A percentile compares a stretch with the other conserved stretches of the same genome.
These are phyloP conservation scores for Cystobasidium ongulense DNA, from an alignment of 768 basidiomycete species.

Conservation along the genomic window DNA sequence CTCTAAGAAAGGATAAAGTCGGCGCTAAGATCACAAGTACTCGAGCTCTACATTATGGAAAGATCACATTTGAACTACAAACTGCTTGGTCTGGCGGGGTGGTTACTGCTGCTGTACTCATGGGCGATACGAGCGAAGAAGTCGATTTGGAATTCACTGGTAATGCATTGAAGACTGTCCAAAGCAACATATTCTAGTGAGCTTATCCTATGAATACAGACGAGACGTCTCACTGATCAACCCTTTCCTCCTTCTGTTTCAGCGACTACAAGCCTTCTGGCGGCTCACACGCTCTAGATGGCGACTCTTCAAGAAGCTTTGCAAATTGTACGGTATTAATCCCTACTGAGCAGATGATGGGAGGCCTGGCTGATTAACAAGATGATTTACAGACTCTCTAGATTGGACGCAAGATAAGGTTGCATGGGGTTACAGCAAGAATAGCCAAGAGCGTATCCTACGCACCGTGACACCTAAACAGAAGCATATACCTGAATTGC, in stretches of 20 bases:
- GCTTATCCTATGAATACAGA: background rate
- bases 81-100: constrained; percentile 27
- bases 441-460: background rate
- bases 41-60: constrained; percentile 15
- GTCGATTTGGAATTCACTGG: constrained; percentile 14
- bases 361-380: background rate
- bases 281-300: background rate
- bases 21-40: constrained; percentile 15
- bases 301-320: constrained; percentile 9
- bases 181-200: constrained; percentile 5
- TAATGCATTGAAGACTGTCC: background rate
- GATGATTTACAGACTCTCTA: background rate
- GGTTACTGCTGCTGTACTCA: constrained; percentile 18
- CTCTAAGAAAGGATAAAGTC: background rate
- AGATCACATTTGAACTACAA: constrained; percentile 17
- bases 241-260: background rate
- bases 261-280: background rate
- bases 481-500: constrained; percentile 25
- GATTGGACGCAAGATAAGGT: constrained; percentile 12
- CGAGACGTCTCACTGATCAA: background rate
- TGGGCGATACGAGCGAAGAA: constrained; percentile 25
- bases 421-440: background rate
- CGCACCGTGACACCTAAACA: constrained; percentile 3
- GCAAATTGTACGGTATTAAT: background rate
- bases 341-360: background rate